Evolutionary conservation across 148 eudicot species (phyloP).

Genomic region (Rhododendron vialii): DNA sequence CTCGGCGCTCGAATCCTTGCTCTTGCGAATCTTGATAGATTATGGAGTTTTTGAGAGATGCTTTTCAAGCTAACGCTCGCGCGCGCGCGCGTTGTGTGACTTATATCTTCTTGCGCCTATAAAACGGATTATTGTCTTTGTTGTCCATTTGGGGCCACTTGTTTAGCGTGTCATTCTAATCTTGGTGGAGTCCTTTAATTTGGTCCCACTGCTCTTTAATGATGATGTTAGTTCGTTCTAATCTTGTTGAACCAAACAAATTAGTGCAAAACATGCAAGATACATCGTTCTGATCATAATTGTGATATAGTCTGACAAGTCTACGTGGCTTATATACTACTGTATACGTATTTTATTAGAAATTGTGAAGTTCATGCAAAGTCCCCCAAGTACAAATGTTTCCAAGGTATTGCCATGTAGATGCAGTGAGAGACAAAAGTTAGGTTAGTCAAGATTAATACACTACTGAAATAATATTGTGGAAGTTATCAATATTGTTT

Average conservation of each 20-base stretch:
- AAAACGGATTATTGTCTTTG: not conserved
- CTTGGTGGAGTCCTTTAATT: not conserved
- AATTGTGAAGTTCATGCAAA: not conserved
- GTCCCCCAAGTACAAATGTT: not conserved
- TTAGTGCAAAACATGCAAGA: not conserved
- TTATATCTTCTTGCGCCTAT: no score
- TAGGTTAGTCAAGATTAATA: no score
- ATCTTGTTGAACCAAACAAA: not conserved
- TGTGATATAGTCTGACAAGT: not conserved
- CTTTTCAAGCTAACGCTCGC: no score
- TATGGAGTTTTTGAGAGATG: no score
- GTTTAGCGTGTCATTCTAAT: conserved; percentile 12
- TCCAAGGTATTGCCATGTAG: not conserved
- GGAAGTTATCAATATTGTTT: no score
- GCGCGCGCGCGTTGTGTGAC: no score
- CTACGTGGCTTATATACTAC: not conserved
- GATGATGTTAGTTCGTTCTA: not conserved
- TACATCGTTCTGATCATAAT: not conserved
- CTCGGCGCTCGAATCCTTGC: not conserved
- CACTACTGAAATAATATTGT: not conserved
- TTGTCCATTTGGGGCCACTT: not conserved
- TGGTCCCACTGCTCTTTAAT: not conserved
- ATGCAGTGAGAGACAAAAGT: no score
- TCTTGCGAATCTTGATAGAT: no score
- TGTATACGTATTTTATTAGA: not conserved